phyloP scores from a whole-genome alignment of 2,329 filamentous ascomycete species.

The Alternaria triticimaculans region DNA sequence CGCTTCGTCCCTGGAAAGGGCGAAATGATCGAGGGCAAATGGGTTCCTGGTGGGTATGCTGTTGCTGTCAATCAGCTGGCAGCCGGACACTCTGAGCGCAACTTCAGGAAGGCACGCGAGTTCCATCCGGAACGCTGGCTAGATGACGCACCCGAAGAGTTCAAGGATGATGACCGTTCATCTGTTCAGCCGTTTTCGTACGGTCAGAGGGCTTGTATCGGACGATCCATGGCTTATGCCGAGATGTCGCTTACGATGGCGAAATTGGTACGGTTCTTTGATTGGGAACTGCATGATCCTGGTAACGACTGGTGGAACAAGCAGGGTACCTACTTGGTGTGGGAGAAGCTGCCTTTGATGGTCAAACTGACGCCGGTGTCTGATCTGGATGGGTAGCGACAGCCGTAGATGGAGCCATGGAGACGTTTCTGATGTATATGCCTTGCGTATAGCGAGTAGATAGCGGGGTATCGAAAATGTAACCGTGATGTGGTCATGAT shows the following conservation, averaged over 20 bases:
- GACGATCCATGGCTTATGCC: not conserved
- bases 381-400: not conserved
- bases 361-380: not conserved
- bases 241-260: not conserved
- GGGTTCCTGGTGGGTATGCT: constrained; percentile 24
- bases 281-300: constrained; percentile 1
- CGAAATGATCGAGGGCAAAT: constrained; percentile 20
- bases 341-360: constrained; percentile 9
- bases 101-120: constrained; percentile 25
- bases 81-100: constrained; percentile 20
- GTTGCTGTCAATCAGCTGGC: constrained; percentile 23
- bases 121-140: constrained; percentile 18
- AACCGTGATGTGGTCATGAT: not conserved
- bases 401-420: not conserved
- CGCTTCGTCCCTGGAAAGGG: constrained; percentile 23
- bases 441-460: not conserved
- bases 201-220: constrained; percentile 20
- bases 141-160: constrained; percentile 13
- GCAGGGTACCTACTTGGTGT: constrained; percentile 8
- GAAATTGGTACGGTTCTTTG: constrained; percentile 3
- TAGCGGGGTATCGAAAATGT: not conserved
- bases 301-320: constrained; percentile 1
- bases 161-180: constrained; percentile 35
- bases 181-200: constrained; percentile 33
- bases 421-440: not conserved